Evolutionary conservation across 1,284 basidiomycete species (phyloP).

Genomic region (Fomitopsis betulina): DNA sequence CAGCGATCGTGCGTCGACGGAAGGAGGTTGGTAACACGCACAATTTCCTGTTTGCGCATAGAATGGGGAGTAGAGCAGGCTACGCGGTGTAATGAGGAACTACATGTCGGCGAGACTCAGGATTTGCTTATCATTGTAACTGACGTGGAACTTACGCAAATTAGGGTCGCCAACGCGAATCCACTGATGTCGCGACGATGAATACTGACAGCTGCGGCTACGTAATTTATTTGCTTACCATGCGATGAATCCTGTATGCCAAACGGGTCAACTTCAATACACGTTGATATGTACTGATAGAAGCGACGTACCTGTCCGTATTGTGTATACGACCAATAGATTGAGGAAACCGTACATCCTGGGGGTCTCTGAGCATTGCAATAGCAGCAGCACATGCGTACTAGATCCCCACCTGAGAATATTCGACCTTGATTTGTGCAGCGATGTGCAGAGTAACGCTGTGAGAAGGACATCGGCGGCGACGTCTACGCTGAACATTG

Average conservation of each 20-base stretch:
- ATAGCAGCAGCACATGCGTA: neutral
- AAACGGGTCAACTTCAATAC: neutral
- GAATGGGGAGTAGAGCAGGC: slow-evolving; percentile 6
- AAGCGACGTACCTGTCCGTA: slow-evolving; percentile 10
- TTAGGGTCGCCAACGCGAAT: neutral
- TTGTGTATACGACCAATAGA: slow-evolving; percentile 9
- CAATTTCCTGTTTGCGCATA: slow-evolving; percentile 10
- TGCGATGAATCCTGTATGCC: slow-evolving; percentile 6
- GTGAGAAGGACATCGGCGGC: slow-evolving; percentile 8
- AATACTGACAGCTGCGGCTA: too few relatives aligned
- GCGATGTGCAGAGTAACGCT: slow-evolving; percentile 6
- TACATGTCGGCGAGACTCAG: neutral
- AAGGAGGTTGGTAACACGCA: neutral
- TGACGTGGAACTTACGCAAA: neutral
- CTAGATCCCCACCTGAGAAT: slow-evolving; percentile 5
- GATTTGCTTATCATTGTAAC: neutral
- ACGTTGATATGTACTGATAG: neutral
- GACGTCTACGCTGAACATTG: slow-evolving; percentile 7
- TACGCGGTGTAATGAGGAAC: neutral
- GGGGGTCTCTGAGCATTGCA: neutral
- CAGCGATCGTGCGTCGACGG: neutral
- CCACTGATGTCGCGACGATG: neutral
- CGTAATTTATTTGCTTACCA: slow-evolving; percentile 1
- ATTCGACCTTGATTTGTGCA: slow-evolving; percentile 9
- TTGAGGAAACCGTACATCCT: slow-evolving; percentile 14